These are phyloP conservation scores for Lepidium didymum DNA, from an alignment of 345 rosid species.

Conservation along the genomic window DNA sequence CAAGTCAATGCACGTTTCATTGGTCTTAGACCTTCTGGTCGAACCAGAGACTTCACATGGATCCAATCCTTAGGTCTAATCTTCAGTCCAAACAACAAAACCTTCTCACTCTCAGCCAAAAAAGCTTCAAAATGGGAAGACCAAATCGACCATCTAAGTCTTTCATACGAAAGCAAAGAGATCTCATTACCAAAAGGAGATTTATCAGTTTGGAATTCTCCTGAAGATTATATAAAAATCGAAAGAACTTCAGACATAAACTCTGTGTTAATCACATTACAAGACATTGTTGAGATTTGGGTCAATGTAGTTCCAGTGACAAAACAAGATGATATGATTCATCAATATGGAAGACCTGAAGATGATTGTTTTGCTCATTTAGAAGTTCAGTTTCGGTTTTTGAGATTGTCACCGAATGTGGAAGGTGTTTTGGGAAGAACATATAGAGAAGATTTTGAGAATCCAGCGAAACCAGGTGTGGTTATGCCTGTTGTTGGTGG, in stretches of 20 bases:
- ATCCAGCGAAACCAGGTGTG: constrained; percentile 55
- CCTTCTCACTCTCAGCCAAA: constrained; percentile 51
- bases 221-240: constrained; percentile 32
- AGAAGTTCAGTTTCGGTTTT: constrained; percentile 55
- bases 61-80: constrained; percentile 55
- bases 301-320: constrained; percentile 58
- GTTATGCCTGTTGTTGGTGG: constrained; percentile 54
- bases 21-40: constrained; percentile 46
- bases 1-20: constrained; percentile 62
- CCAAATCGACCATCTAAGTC: constrained; percentile 43
- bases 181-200: constrained; percentile 36
- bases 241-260: constrained; percentile 49
- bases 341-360: constrained; percentile 43
- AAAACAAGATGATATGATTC: constrained; percentile 50
- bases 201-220: constrained; percentile 40
- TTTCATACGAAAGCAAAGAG: constrained; percentile 39
- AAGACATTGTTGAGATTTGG: constrained; percentile 39
- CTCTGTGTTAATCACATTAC: constrained; percentile 34
- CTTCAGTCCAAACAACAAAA: constrained; percentile 27
- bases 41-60: constrained; percentile 61
- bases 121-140: constrained; percentile 42
- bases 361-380: constrained; percentile 56
- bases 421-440: constrained; percentile 70
- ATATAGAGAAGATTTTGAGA: constrained; percentile 44
- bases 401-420: constrained; percentile 38